phyloP scores from a whole-genome alignment of 2,329 filamentous ascomycete genomes.

The Nothopassalora personata region DNA sequence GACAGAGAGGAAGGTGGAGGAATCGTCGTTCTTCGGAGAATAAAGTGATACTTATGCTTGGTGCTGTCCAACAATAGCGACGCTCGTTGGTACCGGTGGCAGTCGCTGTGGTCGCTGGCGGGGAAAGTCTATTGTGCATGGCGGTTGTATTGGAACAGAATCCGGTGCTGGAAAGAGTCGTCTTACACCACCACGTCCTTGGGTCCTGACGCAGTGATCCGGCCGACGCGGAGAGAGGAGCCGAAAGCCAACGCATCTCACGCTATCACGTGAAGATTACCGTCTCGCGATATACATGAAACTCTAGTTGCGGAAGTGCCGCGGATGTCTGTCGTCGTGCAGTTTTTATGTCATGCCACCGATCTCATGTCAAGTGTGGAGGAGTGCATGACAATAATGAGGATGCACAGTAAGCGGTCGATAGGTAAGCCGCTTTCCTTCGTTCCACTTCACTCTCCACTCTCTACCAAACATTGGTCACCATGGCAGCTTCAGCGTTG shows the following conservation, averaged over 20 bases:
- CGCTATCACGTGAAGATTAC: not conserved
- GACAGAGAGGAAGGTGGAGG: not conserved
- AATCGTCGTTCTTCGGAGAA: not conserved
- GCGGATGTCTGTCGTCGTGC: not conserved
- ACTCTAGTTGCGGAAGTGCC: not conserved
- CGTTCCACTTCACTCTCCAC: not conserved
- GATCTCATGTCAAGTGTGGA: not conserved
- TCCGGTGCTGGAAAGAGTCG: not conserved
- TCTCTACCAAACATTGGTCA: not conserved
- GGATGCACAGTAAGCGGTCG: not conserved
- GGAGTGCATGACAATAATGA: not conserved
- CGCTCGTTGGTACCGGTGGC: not conserved
- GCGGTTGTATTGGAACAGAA: not conserved
- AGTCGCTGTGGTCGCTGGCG: not conserved
- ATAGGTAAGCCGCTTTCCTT: not conserved
- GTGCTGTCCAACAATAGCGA: not conserved
- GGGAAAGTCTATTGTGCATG: not conserved
- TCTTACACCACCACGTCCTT: not conserved
- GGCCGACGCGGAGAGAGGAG: not conserved
- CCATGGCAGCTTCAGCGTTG: conserved; percentile 49
- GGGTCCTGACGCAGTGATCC: not conserved
- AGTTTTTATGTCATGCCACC: not conserved
- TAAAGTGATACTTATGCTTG: not conserved
- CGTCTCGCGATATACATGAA: not conserved
- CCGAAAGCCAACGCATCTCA: not conserved